phyloP scores from a whole-genome alignment of 345 rosid species.

The Gossypium mustelinum region DNA sequence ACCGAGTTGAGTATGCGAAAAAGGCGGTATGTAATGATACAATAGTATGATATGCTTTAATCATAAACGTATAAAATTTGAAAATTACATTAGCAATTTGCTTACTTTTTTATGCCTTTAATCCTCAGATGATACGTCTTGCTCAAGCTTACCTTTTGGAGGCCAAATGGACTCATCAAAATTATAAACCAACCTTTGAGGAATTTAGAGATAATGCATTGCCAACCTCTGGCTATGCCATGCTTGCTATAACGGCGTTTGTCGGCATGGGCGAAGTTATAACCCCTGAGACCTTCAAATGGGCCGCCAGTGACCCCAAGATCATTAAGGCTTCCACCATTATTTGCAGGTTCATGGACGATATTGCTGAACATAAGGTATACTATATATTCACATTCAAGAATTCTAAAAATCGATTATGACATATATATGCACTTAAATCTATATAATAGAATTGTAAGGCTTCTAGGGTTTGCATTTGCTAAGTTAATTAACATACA shows the following conservation, averaged over 20 bases:
- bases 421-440: neutral
- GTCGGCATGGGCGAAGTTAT: constrained; percentile 31
- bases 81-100: too few species aligned
- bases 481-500: too few species aligned
- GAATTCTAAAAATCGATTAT: too few species aligned
- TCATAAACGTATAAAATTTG: neutral
- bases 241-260: constrained; percentile 18
- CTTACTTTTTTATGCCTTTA: neutral
- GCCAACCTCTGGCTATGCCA: constrained; percentile 10
- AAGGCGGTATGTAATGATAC: constrained; percentile 20
- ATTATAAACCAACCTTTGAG: constrained; percentile 24
- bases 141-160: constrained; percentile 23
- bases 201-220: constrained; percentile 25
- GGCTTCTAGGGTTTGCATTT: neutral
- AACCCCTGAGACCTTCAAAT: constrained; percentile 23
- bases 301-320: constrained; percentile 18
- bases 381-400: too few species aligned
- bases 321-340: constrained; percentile 16
- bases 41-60: neutral
- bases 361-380: constrained; percentile 19
- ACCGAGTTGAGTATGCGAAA: constrained; percentile 25
- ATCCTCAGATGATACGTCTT: constrained; percentile 25
- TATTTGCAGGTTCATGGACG: constrained; percentile 34
- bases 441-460: neutral
- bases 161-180: constrained; percentile 29